Evolutionary conservation across 2,329 filamentous ascomycete genomes (phyloP), one percentile per base, ranked within the genome.

Genomic region (Grosmannia serpens): DNA sequence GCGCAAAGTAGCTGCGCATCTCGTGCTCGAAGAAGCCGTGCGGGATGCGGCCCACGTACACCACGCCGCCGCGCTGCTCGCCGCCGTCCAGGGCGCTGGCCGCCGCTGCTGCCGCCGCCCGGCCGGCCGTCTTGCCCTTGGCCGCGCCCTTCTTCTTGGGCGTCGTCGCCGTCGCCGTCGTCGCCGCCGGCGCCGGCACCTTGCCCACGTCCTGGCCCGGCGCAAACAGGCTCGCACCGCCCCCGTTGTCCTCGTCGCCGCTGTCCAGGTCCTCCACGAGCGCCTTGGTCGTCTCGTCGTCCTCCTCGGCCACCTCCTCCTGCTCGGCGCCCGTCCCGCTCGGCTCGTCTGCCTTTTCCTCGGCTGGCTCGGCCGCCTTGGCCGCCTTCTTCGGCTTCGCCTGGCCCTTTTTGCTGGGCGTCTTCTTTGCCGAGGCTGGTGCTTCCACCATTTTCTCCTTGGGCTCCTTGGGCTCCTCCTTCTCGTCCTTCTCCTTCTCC

Each of bases 11-110:
- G 64, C 86, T 84, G 66, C 84, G 85, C 87, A 99, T 95, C 75
- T 97, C 88, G 67, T 91, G 83, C 75, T 99, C 94, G 79, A 92
- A 97, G 83, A 99, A 99, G 74, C 94, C 89, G 63, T 73, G 70
- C 60, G 67, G 69, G 33, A 69, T 67, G 29, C 91, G 89, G 69
- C 89, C 91, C 67, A 99, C 80, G 74, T 96, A 97, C 68, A 97
- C 80, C 47, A 94, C 86, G 53, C 91, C 92, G 1, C 88, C 83
- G 58, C 59, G 10, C 9, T 20, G 53, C 52, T 60, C 60, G 27
- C 60, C 60, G 20, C 62, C 62, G 38, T 58, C 58, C 44, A 75
- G 71, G 62, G 78, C 78, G 35, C 67, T 62, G 57, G 69, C 67
- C 26, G 62, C 56, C 33, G 69, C 68, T 59, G 69, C 72, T 57